These are phyloP conservation scores for Astrothelium macrocarpum DNA, from an alignment of 495 filamentous ascomycete species.

Conservation along the genomic window DNA sequence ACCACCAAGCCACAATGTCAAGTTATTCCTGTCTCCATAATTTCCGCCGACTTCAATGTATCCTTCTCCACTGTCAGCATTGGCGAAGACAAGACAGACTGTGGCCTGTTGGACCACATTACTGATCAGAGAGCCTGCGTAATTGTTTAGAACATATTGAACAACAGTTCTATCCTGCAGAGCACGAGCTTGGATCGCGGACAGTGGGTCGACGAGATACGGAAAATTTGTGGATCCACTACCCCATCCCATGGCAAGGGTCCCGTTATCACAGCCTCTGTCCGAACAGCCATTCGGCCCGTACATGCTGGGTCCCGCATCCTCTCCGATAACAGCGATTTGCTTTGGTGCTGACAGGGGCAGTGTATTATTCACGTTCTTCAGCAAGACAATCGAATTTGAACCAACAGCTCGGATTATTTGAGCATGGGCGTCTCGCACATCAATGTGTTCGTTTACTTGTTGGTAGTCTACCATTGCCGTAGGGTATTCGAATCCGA, in stretches of 20 bases:
- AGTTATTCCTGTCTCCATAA: constrained; percentile 77
- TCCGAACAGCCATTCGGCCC: constrained; percentile 85
- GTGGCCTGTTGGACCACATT: constrained; percentile 40
- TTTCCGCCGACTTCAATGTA: constrained; percentile 78
- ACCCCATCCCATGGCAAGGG: constrained; percentile 91
- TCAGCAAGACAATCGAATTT: constrained; percentile 75
- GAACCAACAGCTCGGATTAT: constrained; percentile 67
- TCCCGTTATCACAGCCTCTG: constrained; percentile 76
- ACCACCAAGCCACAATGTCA: constrained; percentile 77
- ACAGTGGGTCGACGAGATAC: constrained; percentile 79
- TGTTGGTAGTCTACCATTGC: constrained; percentile 51
- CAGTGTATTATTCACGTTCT: constrained; percentile 65
- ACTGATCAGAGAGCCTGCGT: constrained; percentile 37
- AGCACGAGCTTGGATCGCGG: constrained; percentile 47
- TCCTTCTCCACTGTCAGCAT: constrained; percentile 75
- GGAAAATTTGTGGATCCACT: constrained; percentile 76
- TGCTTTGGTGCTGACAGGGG: constrained; percentile 68
- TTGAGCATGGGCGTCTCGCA: constrained; percentile 60
- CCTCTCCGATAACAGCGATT: constrained; percentile 75
- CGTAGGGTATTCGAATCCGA: constrained; percentile 54
- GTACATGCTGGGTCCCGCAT: constrained; percentile 64
- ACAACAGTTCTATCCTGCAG: not conserved
- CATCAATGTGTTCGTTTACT: constrained; percentile 81
- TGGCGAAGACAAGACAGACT: constrained; percentile 77
- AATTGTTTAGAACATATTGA: constrained; percentile 38